A percentile compares a stretch with the other conserved stretches of the same genome.
Evolutionary conservation across 768 basidiomycete species (phyloP).

Genomic region (Tricholoma flavovirens): DNA sequence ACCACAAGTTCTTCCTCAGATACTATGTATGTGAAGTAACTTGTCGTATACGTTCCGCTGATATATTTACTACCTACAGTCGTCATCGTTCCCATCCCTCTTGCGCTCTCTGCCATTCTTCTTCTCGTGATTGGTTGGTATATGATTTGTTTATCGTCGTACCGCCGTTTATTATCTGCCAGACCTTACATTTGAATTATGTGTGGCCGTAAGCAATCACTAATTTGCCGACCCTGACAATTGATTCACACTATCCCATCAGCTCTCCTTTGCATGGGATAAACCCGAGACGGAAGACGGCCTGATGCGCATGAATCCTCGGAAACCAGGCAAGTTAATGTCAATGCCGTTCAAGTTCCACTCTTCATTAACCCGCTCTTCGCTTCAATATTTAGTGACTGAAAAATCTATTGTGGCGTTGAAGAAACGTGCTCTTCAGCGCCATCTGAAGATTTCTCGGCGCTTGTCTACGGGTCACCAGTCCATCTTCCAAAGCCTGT

Average conservation of each 20-base stretch:
- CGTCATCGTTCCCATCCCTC: slow-evolving; percentile 62
- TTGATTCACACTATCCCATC: neutral
- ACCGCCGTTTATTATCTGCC: neutral
- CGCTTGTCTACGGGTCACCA: slow-evolving; percentile 50
- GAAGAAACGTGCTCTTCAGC: slow-evolving; percentile 52
- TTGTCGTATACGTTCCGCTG: neutral
- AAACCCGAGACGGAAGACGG: slow-evolving; percentile 60
- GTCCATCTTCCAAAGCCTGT: slow-evolving; percentile 33
- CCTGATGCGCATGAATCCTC: slow-evolving; percentile 60
- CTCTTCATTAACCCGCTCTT: neutral
- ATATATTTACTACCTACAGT: slow-evolving; percentile 28
- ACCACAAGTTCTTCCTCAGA: slow-evolving; percentile 64
- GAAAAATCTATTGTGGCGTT: slow-evolving; percentile 45
- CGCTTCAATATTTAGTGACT: slow-evolving; percentile 36
- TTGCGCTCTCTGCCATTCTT: slow-evolving; percentile 61
- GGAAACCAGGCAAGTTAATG: slow-evolving; percentile 48
- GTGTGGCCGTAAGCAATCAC: slow-evolving; percentile 46
- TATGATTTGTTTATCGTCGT: neutral
- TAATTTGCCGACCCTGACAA: neutral
- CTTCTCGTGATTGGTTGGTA: slow-evolving; percentile 62
- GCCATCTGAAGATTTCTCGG: slow-evolving; percentile 45
- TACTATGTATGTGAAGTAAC: slow-evolving; percentile 44
- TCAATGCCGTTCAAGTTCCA: neutral
- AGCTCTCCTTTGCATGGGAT: slow-evolving; percentile 73
- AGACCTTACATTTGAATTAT: slow-evolving; percentile 72